Evolutionary conservation across 75 land plant genomes (phyloP), one percentile per base, ranked within the genome.

Genomic region (Larix kaempferi): DNA sequence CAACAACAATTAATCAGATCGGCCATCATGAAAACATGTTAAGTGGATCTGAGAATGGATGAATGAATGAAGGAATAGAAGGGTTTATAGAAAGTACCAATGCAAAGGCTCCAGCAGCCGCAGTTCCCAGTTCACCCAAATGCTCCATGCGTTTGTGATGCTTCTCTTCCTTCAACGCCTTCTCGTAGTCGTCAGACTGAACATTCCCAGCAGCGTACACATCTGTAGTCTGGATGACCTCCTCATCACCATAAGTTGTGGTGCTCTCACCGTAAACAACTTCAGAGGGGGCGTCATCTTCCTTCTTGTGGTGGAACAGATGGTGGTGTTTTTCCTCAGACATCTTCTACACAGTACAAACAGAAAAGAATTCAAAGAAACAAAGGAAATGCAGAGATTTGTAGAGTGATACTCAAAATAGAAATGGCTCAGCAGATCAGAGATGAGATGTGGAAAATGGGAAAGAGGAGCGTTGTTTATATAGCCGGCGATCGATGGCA

Each of bases 91-190:
- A 64, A 1, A 29, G 33, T 80, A 83, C 85, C 85, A 80, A 4
- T n/a, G 85, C 85, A 80, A 56, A 83, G 13, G 78, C 85, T 39
- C 85, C 85, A 49, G 85, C 76, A 27, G 64, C 74, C 5, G 76
- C 49, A 3, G 85, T 29, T 21, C 77, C 85, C 1, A 74, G 12
- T 65, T 67, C 78, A 15, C 23, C 85, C 19, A 37, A 26, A 25
- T 82, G 84, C 41, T 77, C 54, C 55, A 25, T 21, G 17, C 74
- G 82, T 64, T 72, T 76, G 44, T 82, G 58, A 27, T 71, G 74
- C 56, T 84, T 59, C 29, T 67, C 84, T 59, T 84, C 82, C 39
- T 81, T 76, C 41, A 17, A 21, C 14, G 56, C 74, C 27, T 72
- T 72, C 6, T 72, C 74, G 23, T 72, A 72, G 16, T 44, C 55